Evolutionary conservation across 768 basidiomycete genomes (phyloP).

Genomic region (Lyophyllum semitale): DNA sequence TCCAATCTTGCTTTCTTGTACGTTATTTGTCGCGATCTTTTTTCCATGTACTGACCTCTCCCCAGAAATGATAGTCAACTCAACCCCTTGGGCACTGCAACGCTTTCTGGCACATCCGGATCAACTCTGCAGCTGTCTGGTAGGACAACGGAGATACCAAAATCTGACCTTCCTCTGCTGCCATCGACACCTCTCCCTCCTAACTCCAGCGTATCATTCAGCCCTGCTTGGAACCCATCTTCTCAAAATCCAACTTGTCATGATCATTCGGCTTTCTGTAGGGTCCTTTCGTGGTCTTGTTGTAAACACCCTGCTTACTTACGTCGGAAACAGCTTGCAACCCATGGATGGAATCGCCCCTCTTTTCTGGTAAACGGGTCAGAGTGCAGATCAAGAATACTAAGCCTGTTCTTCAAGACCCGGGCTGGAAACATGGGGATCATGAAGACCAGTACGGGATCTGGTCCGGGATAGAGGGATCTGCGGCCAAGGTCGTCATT

Average conservation of each 20-base stretch:
- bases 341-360: constrained; percentile 1
- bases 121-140: too few relatives aligned
- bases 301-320: not conserved
- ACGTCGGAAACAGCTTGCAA: not conserved
- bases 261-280: not conserved
- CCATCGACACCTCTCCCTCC: constrained; percentile 7
- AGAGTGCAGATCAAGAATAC: not conserved
- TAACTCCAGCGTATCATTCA: not conserved
- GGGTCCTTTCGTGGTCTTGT: not conserved
- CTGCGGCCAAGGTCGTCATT: not conserved
- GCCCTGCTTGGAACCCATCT: constrained; percentile 8
- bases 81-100: not conserved
- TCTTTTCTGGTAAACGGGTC: not conserved
- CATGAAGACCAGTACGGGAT: not conserved
- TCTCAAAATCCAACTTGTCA: constrained; percentile 3
- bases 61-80: not conserved
- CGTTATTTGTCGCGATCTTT: not conserved
- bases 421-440: constrained; percentile 4
- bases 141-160: not conserved
- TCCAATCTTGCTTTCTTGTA: not conserved
- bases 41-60: not conserved
- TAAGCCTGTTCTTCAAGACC: not conserved
- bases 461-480: not conserved
- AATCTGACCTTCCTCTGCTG: not conserved
- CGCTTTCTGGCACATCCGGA: too few relatives aligned